phyloP scores from a whole-genome alignment of 768 basidiomycete genomes.

The Collybia mongolica region DNA sequence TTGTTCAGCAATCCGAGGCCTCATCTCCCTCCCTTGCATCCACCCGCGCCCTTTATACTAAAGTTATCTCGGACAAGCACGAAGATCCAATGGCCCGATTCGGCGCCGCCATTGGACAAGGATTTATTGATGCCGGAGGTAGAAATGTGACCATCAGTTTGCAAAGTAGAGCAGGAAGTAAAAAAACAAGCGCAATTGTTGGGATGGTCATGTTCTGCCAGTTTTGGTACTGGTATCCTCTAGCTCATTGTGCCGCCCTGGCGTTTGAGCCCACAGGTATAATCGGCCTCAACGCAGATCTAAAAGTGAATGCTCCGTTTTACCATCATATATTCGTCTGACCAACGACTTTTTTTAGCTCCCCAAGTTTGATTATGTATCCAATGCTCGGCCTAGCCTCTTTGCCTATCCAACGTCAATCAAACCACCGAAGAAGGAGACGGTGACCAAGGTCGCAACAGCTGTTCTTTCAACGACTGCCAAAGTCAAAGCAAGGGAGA shows the following conservation, averaged over 20 bases:
- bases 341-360: constrained; percentile 48
- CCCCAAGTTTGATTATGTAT: constrained; percentile 91
- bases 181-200: constrained; percentile 91
- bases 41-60: constrained; percentile 82
- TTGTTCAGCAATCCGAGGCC: constrained; percentile 94
- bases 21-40: constrained; percentile 79
- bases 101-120: constrained; percentile 94
- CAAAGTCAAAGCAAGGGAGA: constrained; percentile 93
- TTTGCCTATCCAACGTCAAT: constrained; percentile 89
- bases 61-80: constrained; percentile 93
- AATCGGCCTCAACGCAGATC: constrained; percentile 83
- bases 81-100: constrained; percentile 99
- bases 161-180: constrained; percentile 89
- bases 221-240: constrained; percentile 99
- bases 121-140: constrained; percentile 96
- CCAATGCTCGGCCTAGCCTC: constrained; percentile 85
- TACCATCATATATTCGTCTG: background rate
- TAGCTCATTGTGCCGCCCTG: constrained; percentile 89
- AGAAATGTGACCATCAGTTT: constrained; percentile 94
- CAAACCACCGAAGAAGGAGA: constrained; percentile 91
- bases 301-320: constrained; percentile 54
- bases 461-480: constrained; percentile 97
- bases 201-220: constrained; percentile 99
- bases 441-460: constrained; percentile 87
- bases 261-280: constrained; percentile 96